Percentiles rank a stretch among this genome's conserved stretches.
Conservation (phyloP, 768 basidiomycete species). For the Boletus sp. region DNA sequence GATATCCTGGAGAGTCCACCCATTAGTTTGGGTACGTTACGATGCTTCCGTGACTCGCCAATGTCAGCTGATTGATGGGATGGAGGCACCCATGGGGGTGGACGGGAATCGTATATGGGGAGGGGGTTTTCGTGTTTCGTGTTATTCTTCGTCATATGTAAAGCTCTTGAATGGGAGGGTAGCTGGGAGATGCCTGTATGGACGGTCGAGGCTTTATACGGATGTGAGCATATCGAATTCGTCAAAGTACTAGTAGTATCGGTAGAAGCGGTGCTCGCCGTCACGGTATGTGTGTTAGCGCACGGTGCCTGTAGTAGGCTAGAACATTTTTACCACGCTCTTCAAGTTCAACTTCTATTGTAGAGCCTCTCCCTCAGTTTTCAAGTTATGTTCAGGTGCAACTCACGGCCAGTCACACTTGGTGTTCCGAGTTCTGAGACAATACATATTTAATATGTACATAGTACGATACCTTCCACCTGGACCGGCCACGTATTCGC, state of each 20-base stretch:
- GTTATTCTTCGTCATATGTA: slow-evolving; percentile 23
- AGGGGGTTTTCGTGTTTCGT: slow-evolving; percentile 32
- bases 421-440: too few species aligned
- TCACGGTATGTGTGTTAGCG: too few species aligned
- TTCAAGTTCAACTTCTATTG: too few species aligned
- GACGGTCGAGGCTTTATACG: not conserved
- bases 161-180: not conserved
- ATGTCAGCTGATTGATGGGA: slow-evolving; percentile 67
- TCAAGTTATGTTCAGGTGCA: too few species aligned
- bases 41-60: slow-evolving; percentile 40
- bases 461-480: too few species aligned
- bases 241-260: not conserved
- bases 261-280: too few species aligned
- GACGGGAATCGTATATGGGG: slow-evolving; percentile 62
- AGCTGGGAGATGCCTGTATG: not conserved
- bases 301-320: too few species aligned
- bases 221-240: not conserved
- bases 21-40: not conserved
- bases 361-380: too few species aligned
- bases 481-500: too few species aligned
- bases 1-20: slow-evolving; percentile 50
- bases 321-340: too few species aligned
- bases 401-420: too few species aligned
- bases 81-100: slow-evolving; percentile 72
- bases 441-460: too few species aligned